These are phyloP conservation scores for Auricularia sp. DNA, from an alignment of 768 basidiomycete genomes.

Conservation along the genomic window DNA sequence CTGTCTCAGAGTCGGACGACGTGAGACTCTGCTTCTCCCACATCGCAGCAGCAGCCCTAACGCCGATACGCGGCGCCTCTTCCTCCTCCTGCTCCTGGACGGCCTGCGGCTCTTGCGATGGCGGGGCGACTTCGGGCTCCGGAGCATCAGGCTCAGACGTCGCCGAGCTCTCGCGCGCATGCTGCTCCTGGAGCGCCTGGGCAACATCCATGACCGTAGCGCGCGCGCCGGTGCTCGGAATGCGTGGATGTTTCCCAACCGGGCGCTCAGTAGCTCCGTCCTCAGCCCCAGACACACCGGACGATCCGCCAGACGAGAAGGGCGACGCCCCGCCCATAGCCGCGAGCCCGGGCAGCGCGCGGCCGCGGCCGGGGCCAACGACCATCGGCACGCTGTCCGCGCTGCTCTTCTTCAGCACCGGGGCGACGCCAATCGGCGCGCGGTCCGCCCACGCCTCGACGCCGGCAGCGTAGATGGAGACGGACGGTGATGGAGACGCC, in stretches of 20 bases:
- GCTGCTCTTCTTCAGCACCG: conserved; percentile 8
- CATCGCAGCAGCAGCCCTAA: conserved; percentile 8
- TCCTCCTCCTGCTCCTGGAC: conserved; percentile 4
- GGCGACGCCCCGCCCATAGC: conserved; percentile 4
- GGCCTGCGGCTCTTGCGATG: neutral
- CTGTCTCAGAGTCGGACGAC: neutral
- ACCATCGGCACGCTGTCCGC: neutral
- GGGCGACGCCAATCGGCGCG: conserved; percentile 22
- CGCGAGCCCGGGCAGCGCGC: conserved; percentile 34
- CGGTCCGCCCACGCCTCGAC: conserved; percentile 20
- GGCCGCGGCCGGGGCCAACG: conserved; percentile 23
- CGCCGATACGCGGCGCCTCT: conserved; percentile 8
- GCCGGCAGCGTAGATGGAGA: neutral
- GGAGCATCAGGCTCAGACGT: conserved; percentile 1
- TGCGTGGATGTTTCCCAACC: conserved; percentile 36
- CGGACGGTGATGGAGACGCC: neutral
- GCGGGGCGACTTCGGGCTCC: neutral
- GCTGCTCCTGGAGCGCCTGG: conserved; percentile 40
- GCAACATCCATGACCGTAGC: conserved; percentile 74
- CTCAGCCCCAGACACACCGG: neutral
- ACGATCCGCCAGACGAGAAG: neutral
- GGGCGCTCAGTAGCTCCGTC: neutral
- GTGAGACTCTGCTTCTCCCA: conserved; percentile 7
- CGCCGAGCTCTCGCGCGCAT: conserved; percentile 9
- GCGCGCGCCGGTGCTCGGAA: conserved; percentile 58